Evolutionary conservation across 805 yeast genomes (phyloP), one percentile per base, ranked within the genome.

Genomic region (Tetrapisispora fleetii): DNA sequence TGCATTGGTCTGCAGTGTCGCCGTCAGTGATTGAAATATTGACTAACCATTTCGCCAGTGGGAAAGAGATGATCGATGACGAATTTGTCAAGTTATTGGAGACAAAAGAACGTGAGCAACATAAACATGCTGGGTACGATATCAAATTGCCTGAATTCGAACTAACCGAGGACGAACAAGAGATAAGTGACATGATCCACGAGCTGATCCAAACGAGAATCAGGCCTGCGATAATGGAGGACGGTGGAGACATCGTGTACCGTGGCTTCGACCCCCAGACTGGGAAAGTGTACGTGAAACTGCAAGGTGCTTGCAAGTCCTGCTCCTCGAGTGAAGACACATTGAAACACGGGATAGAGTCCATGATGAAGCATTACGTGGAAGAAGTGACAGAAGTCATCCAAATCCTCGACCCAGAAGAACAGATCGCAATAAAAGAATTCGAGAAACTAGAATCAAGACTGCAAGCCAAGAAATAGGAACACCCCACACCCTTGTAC

Each of bases 201-300:
- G 98, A 93, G 62, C 74, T 93, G 49, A 83, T 95, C 49, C 95
- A 85, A 52, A 93, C 99, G 1, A 80, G 97, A 63, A 90, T 93
- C 46, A 81, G 96, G 61, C 99, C 99, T 1, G 96, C 98, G 1
- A 89, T 93, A 50, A 95, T 89, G 69, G 99, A 93, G 60, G 99
- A 93, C 60, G 99, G 99, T 53, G 99, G 99, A 33, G 98, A 93
- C 62, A 82, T 93, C 52, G 90, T 87, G 58, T 95, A 81, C 64
- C 77, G 85, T 50, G 93, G 87, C 6, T 90, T 86, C 62, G 87
- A 86, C 49, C 88, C 84, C 53, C 86, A 83, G 50, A 75, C 84
- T 0, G 99, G 99, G 1, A 80, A 84, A 14, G 98, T 95, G 7
- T 85, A 79, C 64, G 77, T 93, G 57, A 88, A 85, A 63, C 72